These are phyloP conservation scores for Lagerstroemia speciosa DNA, from an alignment of 345 rosid genomes.

Conservation along the genomic window DNA sequence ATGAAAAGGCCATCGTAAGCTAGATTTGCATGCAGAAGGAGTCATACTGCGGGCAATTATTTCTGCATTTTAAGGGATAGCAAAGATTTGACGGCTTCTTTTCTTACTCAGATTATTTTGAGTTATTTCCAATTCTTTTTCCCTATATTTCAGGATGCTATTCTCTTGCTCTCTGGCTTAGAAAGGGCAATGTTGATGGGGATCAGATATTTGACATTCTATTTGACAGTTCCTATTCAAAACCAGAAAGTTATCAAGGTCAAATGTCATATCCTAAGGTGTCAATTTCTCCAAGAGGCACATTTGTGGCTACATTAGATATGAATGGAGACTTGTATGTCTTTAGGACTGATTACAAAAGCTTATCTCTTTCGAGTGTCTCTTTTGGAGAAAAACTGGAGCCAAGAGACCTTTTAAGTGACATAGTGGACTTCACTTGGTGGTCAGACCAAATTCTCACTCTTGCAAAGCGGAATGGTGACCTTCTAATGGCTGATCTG, in stretches of 20 bases:
- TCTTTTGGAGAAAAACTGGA: slow-evolving; percentile 17
- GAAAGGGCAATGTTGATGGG: slow-evolving; percentile 33
- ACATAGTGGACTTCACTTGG: slow-evolving; percentile 75
- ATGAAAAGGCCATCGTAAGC: neutral
- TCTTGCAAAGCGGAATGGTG: slow-evolving; percentile 47
- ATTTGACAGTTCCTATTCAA: slow-evolving; percentile 51
- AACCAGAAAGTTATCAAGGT: slow-evolving; percentile 26
- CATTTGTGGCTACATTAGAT: slow-evolving; percentile 64
- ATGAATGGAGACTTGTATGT: slow-evolving; percentile 48
- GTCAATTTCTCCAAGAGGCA: slow-evolving; percentile 64
- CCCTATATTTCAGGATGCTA: slow-evolving; percentile 42
- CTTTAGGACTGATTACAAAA: slow-evolving; percentile 49
- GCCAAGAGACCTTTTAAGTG: slow-evolving; percentile 27
- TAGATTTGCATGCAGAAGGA: neutral
- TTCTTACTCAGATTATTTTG: neutral
- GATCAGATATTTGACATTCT: slow-evolving; percentile 46
- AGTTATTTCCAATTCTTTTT: neutral
- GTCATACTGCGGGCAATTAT: neutral
- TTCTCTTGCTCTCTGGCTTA: slow-evolving; percentile 64
- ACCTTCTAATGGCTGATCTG: slow-evolving; percentile 46
- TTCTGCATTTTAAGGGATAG: neutral
- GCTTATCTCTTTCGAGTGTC: slow-evolving; percentile 25
- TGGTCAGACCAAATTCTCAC: slow-evolving; percentile 74
- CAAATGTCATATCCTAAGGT: slow-evolving; percentile 61
- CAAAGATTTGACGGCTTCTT: neutral